These are phyloP conservation scores for Rheum nobile DNA, from an alignment of 148 eudicot species.

Conservation along the genomic window DNA sequence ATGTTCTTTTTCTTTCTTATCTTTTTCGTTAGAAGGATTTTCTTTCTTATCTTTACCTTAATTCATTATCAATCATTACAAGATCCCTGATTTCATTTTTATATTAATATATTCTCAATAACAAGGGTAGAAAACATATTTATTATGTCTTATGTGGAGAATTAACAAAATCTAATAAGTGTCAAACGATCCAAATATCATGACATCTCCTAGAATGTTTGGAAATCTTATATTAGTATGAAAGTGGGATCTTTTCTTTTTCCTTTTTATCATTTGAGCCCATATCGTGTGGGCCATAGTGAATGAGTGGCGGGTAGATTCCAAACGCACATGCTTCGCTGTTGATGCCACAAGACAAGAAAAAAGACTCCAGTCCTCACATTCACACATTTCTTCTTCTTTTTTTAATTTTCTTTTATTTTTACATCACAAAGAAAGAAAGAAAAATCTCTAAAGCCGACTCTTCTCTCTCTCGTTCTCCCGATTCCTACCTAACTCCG, in stretches of 20 bases:
- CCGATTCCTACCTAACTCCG: background rate
- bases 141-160: too few species aligned
- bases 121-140: too few species aligned
- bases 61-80: too few species aligned
- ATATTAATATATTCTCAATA: too few species aligned
- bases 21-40: too few species aligned
- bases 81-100: too few species aligned
- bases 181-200: too few species aligned
- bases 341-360: background rate
- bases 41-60: too few species aligned
- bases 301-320: background rate
- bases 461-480: background rate
- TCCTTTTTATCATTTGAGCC: background rate
- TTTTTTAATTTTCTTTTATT: background rate
- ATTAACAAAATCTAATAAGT: too few species aligned
- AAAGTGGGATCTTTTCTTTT: background rate
- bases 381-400: background rate
- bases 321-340: background rate
- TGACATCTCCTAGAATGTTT: too few species aligned
- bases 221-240: too few species aligned
- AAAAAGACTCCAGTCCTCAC: background rate
- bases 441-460: background rate
- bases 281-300: background rate
- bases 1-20: too few species aligned
- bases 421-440: background rate